phyloP scores from a whole-genome alignment of 2,329 filamentous ascomycete species.

The Exophiala phaeomuriformis region DNA sequence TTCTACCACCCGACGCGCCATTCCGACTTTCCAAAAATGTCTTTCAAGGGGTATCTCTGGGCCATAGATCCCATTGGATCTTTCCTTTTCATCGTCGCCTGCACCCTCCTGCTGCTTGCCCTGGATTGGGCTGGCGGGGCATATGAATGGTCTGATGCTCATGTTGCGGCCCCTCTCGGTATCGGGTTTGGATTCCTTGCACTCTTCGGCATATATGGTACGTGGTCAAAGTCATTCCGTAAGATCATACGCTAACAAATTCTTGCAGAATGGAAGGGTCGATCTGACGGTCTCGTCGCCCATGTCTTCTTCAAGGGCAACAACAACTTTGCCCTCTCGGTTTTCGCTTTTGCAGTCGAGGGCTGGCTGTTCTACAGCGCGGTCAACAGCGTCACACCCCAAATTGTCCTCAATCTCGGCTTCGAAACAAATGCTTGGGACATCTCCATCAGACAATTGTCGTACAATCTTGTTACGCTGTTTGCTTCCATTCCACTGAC shows the following conservation, averaged over 20 bases:
- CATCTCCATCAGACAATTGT: constrained; percentile 45
- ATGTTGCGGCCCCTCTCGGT: constrained; percentile 35
- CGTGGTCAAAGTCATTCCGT: background rate
- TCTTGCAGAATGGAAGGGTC: constrained; percentile 49
- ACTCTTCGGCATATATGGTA: constrained; percentile 35
- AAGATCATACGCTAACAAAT: background rate
- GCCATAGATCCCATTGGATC: constrained; percentile 46
- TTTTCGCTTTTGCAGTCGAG: constrained; percentile 52
- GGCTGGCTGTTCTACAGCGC: constrained; percentile 54
- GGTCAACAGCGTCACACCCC: constrained; percentile 46
- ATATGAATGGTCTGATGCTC: constrained; percentile 37
- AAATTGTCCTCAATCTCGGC: constrained; percentile 45
- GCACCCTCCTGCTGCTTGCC: constrained; percentile 41
- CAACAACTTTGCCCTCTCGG: constrained; percentile 49
- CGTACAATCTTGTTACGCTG: constrained; percentile 38
- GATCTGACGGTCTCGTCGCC: constrained; percentile 48
- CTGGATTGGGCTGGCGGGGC: constrained; percentile 43
- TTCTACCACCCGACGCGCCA: constrained; percentile 44
- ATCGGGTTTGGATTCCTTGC: constrained; percentile 39
- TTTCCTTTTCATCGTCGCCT: constrained; percentile 38
- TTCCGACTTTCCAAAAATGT: constrained; percentile 35
- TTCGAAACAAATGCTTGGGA: constrained; percentile 43
- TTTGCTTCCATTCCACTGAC: constrained; percentile 40
- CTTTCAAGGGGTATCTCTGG: constrained; percentile 39
- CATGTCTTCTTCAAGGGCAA: constrained; percentile 50